Percentiles rank a stretch among this genome's conserved stretches.
Conservation (phyloP, 2,329 filamentous ascomycete species). For the Colletotrichum liaoningense region DNA sequence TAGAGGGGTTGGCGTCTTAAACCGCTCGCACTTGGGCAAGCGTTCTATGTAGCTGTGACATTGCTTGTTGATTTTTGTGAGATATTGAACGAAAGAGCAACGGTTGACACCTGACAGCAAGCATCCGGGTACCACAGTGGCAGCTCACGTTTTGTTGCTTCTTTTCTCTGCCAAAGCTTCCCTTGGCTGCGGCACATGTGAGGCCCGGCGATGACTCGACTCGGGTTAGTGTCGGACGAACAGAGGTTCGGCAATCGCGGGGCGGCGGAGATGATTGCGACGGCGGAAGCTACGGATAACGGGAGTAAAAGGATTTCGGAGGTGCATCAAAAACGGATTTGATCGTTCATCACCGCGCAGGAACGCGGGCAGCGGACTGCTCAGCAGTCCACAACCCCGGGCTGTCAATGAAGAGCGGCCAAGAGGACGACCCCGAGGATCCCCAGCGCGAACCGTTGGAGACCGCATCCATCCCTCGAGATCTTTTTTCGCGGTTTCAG, state of each 20-base stretch:
- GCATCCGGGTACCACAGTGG: not conserved
- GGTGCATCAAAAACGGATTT: conserved; percentile 6
- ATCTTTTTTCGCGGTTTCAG: conserved; percentile 22
- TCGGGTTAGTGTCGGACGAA: conserved; percentile 12
- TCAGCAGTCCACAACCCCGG: conserved; percentile 12
- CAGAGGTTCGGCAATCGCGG: conserved; percentile 21
- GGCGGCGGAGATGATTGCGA: not conserved
- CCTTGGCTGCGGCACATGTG: not conserved
- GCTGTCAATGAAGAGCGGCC: not conserved
- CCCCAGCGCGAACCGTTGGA: conserved; percentile 19
- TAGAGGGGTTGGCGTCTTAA: not conserved
- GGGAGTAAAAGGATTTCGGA: conserved; percentile 3
- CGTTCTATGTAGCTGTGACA: not conserved
- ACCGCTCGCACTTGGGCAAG: not conserved
- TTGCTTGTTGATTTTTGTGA: not conserved
- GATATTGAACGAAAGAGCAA: not conserved
- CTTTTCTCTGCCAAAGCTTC: not conserved
- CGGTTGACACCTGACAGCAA: conserved; percentile 14
- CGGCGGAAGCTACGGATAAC: conserved; percentile 22
- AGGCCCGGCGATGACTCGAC: conserved; percentile 9
- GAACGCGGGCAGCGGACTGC: conserved; percentile 17
- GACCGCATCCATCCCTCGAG: not conserved
- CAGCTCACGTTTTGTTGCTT: not conserved
- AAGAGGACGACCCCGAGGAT: conserved; percentile 14
- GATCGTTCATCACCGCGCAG: conserved; percentile 7